These are phyloP conservation scores for Cercophora newfieldiana DNA, from an alignment of 495 filamentous ascomycete genomes.

Conservation along the genomic window DNA sequence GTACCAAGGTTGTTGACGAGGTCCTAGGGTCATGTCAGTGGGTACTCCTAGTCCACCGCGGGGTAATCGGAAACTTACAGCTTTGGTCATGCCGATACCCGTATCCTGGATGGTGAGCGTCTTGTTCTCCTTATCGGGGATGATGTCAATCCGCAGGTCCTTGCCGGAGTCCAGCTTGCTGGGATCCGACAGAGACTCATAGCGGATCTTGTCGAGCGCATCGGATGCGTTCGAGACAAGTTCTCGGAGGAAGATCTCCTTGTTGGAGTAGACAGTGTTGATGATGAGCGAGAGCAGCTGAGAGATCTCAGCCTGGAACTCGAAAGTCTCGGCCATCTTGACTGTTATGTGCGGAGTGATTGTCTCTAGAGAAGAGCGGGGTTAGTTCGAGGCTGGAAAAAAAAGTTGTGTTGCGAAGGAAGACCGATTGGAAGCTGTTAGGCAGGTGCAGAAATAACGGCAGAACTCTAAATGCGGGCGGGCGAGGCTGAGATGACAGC, in stretches of 20 bases:
- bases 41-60: not conserved
- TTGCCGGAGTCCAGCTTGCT: slow-evolving; percentile 95
- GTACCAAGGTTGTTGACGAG: slow-evolving; percentile 99
- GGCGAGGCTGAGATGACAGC: not conserved
- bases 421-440: slow-evolving; percentile 23
- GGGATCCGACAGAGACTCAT: slow-evolving; percentile 94
- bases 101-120: slow-evolving; percentile 95
- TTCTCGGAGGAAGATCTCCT: slow-evolving; percentile 99
- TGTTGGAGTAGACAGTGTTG: slow-evolving; percentile 99
- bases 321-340: slow-evolving; percentile 93
- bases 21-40: slow-evolving; percentile 58
- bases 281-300: slow-evolving; percentile 99
- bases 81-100: slow-evolving; percentile 99
- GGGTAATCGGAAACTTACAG: slow-evolving; percentile 62
- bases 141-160: slow-evolving; percentile 97
- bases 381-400: not conserved
- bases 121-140: slow-evolving; percentile 94
- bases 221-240: slow-evolving; percentile 97
- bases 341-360: slow-evolving; percentile 23
- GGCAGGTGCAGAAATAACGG: slow-evolving; percentile 13
- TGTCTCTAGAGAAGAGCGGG: not conserved
- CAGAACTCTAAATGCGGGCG: not conserved
- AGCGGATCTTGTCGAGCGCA: slow-evolving; percentile 99
- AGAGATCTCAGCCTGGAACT: slow-evolving; percentile 99
- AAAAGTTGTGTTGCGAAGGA: not conserved